Evolutionary conservation across 192 early-diverging fungal genomes (phyloP), one percentile per base, ranked within the genome.

Genomic region (Backusella circina): DNA sequence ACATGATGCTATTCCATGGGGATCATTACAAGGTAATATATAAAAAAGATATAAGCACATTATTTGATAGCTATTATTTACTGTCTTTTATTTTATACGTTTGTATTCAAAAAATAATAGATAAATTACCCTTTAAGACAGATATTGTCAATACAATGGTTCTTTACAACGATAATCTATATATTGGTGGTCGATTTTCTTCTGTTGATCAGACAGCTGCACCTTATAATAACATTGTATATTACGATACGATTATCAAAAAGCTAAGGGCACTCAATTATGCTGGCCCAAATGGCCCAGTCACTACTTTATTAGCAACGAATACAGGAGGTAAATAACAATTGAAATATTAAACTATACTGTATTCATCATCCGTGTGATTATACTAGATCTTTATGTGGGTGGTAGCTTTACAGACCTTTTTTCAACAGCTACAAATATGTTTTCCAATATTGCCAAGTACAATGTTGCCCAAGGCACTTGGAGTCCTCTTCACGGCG

Each of bases 111-210:
- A 71, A 7, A 68, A 28, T 57, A 67, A n/a, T 9, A 74, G 82
- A 67, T 72, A 89, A 31, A 80, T 86, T 38, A 12, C 82, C 30
- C 68, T 77, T 32, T 23, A 30, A 54, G 37, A 77, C 90, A 35
- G 51, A 57, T 2, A 72, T 83, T 8, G 89, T 94, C 0, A 81
- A 85, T 67, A 68, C 85, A 4, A 47, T 81, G 36, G 76, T 78
- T 0, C 32, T 85, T 0, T 83, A 82, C 12, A 72, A 79, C 31
- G 78, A 78, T 3, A 50, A 82, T 68, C 51, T 57, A 18, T 82
- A 33, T 66, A 83, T 94, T 28, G 91, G 89, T 41, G 93, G 93
- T 18, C 78, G 79, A 9, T 94, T 94, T 67, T 70, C 77, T 23
- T 79, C 77, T 65, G 38, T 77, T 5, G n/a, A 66, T 2, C 21